Percentiles rank a stretch among this genome's conserved stretches.
These are phyloP conservation scores for Cenchrus purpureus DNA, from an alignment of 176 grass and related monocot species.

Conservation along the genomic window DNA sequence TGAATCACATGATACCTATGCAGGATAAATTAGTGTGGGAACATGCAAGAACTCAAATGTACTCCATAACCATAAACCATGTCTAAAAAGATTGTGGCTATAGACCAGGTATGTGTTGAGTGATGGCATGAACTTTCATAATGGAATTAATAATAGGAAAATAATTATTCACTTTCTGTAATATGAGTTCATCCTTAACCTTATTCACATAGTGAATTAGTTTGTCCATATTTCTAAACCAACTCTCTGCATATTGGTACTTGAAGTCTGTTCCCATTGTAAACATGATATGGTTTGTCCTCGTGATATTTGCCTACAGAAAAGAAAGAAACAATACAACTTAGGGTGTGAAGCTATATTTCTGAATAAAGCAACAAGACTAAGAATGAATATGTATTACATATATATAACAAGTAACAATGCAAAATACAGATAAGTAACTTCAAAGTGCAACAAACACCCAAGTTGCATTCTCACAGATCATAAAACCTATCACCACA, in stretches of 20 bases:
- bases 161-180: background rate
- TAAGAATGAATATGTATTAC: slow-evolving; percentile 18
- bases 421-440: slow-evolving; percentile 9
- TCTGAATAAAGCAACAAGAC: slow-evolving; percentile 11
- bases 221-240: slow-evolving; percentile 98
- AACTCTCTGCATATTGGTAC: slow-evolving; percentile 95
- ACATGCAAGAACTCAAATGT: slow-evolving; percentile 11
- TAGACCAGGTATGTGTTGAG: slow-evolving; percentile 15
- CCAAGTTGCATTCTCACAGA: background rate
- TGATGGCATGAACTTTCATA: background rate
- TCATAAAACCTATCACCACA: background rate
- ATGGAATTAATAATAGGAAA: background rate
- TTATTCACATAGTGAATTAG: slow-evolving; percentile 97
- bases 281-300: slow-evolving; percentile 99
- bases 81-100: slow-evolving; percentile 29
- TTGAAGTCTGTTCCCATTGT: slow-evolving; percentile 99
- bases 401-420: slow-evolving; percentile 2
- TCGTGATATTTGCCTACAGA: slow-evolving; percentile 87
- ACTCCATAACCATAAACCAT: slow-evolving; percentile 27
- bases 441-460: slow-evolving; percentile 15
- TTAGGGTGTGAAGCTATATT: slow-evolving; percentile 33
- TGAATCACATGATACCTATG: background rate
- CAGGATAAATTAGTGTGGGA: background rate
- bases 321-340: slow-evolving; percentile 33
- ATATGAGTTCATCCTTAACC: slow-evolving; percentile 53